These are phyloP conservation scores for Torulaspora microellipsoides DNA, from an alignment of 805 yeast genomes.

Conservation along the genomic window DNA sequence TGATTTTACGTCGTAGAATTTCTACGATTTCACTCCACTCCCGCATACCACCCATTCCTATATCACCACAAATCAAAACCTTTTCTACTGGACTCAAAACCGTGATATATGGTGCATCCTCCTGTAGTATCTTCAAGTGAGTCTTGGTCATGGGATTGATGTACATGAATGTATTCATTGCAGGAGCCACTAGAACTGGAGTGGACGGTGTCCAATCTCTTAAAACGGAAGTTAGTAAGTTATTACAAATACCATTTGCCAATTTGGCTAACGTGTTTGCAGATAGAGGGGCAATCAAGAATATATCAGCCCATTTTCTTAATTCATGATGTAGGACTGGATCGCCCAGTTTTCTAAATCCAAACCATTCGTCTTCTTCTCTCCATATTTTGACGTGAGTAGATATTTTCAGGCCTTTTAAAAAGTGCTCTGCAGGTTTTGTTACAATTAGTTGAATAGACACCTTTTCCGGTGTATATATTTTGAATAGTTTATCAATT, in stretches of 20 bases:
- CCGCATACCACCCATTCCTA: constrained; percentile 91
- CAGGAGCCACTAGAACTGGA: constrained; percentile 74
- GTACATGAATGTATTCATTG: constrained; percentile 83
- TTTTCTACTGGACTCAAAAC: constrained; percentile 77
- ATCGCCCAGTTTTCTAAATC: constrained; percentile 52
- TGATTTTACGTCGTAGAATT: constrained; percentile 40
- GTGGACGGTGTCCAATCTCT: constrained; percentile 75
- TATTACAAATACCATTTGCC: constrained; percentile 73
- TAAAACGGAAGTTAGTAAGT: constrained; percentile 65
- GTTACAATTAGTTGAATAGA: constrained; percentile 85
- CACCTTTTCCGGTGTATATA: constrained; percentile 67
- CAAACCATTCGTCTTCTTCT: constrained; percentile 74
- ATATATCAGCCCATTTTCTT: constrained; percentile 80
- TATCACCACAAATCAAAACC: constrained; percentile 75
- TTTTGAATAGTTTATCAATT: constrained; percentile 77
- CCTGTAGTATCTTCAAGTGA: constrained; percentile 56
- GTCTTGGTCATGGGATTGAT: constrained; percentile 74
- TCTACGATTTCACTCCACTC: constrained; percentile 82
- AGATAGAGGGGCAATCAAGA: constrained; percentile 70
- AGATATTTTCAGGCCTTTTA: constrained; percentile 57
- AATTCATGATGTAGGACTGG: constrained; percentile 75
- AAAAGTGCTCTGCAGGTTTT: constrained; percentile 66
- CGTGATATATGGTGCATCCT: constrained; percentile 72
- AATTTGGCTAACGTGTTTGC: constrained; percentile 77
- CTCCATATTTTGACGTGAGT: constrained; percentile 80